phyloP scores from a whole-genome alignment of 1,139 yeast species.

The Candida buenavistaensis region DNA sequence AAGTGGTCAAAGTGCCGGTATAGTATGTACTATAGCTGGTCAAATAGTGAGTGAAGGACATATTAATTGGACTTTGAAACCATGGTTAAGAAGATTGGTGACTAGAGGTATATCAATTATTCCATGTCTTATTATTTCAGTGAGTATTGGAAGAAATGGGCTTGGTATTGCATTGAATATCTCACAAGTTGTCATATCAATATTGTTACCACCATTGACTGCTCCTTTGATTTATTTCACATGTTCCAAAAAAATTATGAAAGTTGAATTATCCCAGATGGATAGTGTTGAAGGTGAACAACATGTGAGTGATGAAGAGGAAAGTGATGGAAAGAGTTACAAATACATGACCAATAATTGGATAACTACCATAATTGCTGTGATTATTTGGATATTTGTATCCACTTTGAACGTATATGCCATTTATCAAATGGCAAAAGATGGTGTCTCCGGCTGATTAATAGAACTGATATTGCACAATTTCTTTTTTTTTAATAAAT shows the following conservation, averaged over 20 bases:
- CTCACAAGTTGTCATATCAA: constrained; percentile 73
- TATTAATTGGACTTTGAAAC: constrained; percentile 69
- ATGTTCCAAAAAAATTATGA: constrained; percentile 62
- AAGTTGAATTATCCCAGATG: constrained; percentile 33
- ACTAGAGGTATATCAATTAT: constrained; percentile 71
- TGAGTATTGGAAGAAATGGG: constrained; percentile 65
- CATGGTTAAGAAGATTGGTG: constrained; percentile 74
- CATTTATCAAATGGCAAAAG: constrained; percentile 58
- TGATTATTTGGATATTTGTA: constrained; percentile 63
- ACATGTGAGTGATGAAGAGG: constrained; percentile 11
- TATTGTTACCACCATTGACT: constrained; percentile 69
- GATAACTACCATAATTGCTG: constrained; percentile 49
- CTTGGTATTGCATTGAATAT: constrained; percentile 66
- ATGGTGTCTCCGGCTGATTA: constrained; percentile 30
- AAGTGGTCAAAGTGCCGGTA: constrained; percentile 82
- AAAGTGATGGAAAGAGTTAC: constrained; percentile 19
- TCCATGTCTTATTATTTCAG: constrained; percentile 67
- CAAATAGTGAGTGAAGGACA: constrained; percentile 86
- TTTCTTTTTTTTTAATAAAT: no score
- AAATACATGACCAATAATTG: constrained; percentile 62
- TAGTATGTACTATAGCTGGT: constrained; percentile 85
- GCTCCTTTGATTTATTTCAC: constrained; percentile 81
- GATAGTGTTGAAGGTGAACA: constrained; percentile 12
- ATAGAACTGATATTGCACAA: no score
- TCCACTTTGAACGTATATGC: constrained; percentile 68